Percentiles rank a stretch among this genome's conserved stretches.
Evolutionary conservation across 331 rosid genomes (phyloP).

Genomic region (Dryas integrifolia): DNA sequence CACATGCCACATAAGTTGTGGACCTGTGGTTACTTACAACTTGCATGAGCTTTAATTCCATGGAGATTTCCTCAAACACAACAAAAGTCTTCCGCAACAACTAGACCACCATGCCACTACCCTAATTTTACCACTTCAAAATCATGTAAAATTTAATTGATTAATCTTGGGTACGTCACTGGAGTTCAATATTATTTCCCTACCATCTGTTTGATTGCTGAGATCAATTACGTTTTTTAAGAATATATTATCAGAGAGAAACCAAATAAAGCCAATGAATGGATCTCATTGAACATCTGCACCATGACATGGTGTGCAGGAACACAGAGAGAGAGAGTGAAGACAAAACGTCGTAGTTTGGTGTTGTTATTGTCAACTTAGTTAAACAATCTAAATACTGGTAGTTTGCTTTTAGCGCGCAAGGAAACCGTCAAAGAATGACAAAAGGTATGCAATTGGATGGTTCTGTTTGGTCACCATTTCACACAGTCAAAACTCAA

Average conservation of each 20-base stretch:
- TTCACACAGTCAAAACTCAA: neutral
- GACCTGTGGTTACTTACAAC: no score
- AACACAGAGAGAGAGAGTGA: neutral
- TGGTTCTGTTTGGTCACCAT: conserved; percentile 1
- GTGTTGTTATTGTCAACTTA: neutral
- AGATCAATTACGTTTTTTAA: neutral
- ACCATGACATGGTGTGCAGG: conserved; percentile 1
- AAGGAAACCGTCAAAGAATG: conserved; percentile 5
- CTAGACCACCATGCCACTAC: no score
- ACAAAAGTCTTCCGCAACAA: no score
- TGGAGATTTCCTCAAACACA: no score
- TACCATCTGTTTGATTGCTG: no score
- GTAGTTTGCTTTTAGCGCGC: conserved; percentile 1
- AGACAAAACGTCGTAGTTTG: conserved; percentile 11
- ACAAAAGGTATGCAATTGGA: neutral
- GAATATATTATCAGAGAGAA: neutral
- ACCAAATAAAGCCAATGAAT: neutral
- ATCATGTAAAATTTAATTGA: no score
- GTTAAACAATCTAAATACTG: neutral
- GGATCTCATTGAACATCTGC: neutral
- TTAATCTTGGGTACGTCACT: no score
- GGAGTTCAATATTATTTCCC: no score
- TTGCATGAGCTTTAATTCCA: no score
- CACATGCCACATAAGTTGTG: no score
- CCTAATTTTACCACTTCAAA: no score